Conservation (phyloP, 2,329 filamentous ascomycete species). For the Ophiostoma sp. region DNA sequence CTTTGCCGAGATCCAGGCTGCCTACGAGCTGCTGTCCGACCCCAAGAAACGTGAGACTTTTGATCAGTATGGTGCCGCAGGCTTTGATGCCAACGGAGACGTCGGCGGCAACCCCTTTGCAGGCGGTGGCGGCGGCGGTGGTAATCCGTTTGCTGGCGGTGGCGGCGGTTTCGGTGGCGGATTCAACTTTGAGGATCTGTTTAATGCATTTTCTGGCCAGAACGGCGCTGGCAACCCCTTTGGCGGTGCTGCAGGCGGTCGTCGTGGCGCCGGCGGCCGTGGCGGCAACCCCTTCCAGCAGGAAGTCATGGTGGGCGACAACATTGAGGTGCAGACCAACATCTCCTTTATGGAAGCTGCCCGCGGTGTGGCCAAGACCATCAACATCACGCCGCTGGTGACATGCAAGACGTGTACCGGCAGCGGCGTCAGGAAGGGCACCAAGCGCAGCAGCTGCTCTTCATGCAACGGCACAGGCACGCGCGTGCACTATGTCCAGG, state of each 20-base stretch:
- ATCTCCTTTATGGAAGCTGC: slow-evolving; percentile 96
- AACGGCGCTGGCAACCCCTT: slow-evolving; percentile 3
- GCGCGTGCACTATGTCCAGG: slow-evolving; percentile 80
- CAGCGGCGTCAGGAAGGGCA: slow-evolving; percentile 76
- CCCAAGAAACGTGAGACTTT: slow-evolving; percentile 88
- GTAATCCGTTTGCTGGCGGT: slow-evolving; percentile 54
- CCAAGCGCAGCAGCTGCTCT: slow-evolving; percentile 67
- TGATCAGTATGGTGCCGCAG: slow-evolving; percentile 83
- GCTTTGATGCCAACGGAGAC: slow-evolving; percentile 72
- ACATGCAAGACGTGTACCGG: slow-evolving; percentile 79
- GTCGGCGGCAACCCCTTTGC: slow-evolving; percentile 46
- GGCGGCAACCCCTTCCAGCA: slow-evolving; percentile 63
- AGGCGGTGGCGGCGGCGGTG: slow-evolving; percentile 52
- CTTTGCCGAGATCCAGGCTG: slow-evolving; percentile 85
- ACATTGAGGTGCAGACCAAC: slow-evolving; percentile 88
- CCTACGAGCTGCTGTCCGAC: slow-evolving; percentile 91
- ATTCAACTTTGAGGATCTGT: slow-evolving; percentile 95
- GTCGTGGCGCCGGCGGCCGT: slow-evolving; percentile 43
- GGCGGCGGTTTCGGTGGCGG: slow-evolving; percentile 69
- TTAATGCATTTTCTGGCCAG: slow-evolving; percentile 71
- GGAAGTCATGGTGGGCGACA: slow-evolving; percentile 84
- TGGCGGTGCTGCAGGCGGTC: slow-evolving; percentile 41
- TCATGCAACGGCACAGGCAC: slow-evolving; percentile 82
- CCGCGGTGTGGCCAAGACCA: slow-evolving; percentile 83
- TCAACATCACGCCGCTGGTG: slow-evolving; percentile 75